Evolutionary conservation across 345 rosid genomes (phyloP), one percentile per base, ranked within the genome.

Genomic region (Brassica cretica): DNA sequence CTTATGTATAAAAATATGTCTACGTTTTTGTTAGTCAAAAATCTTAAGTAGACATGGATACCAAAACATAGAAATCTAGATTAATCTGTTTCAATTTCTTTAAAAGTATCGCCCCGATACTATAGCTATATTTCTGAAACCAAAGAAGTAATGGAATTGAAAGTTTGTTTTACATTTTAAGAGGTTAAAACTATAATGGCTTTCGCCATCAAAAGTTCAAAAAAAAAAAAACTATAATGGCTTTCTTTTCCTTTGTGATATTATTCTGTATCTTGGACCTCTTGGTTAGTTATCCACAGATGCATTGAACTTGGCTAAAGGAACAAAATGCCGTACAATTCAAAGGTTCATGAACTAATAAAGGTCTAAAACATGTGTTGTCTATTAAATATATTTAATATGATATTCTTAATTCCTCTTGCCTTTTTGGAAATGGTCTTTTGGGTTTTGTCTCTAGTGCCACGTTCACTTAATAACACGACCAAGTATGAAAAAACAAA

Each of bases 341-440:
- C 82, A 73, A 66, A 68, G 77, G 64, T 72, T 67, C 81, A 33
- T 78, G 76, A 25, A 72, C 68, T 41, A n/a, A 33, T 6, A 71
- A 65, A 37, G 41, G 71, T 79, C 78, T 67, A 68, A 24, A 69
- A 74, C 79, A 74, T 51, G 75, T 80, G 74, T 67, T 60, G 61
- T 56, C 72, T 65, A 46, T 9, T 59, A 19, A 19, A 49, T 32
- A 64, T 53, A 53, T 72, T 72, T 49, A 44, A 16, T 24, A 61
- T 1, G 63, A 16, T 58, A 5, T 19, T 19, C 59, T 30, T 56
- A 53, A n/a, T 59, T 60, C 35, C 8, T 72, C 29, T 68, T 53
- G 74, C 27, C 66, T 68, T 79, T 79, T 74, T 79, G 66, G 77
- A 78, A 72, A 66, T 59, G 25, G 73, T 73, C 71, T 74, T 79